These are phyloP conservation scores for Colletotrichum sp. DNA, from an alignment of 2,329 filamentous ascomycete genomes.

Conservation along the genomic window DNA sequence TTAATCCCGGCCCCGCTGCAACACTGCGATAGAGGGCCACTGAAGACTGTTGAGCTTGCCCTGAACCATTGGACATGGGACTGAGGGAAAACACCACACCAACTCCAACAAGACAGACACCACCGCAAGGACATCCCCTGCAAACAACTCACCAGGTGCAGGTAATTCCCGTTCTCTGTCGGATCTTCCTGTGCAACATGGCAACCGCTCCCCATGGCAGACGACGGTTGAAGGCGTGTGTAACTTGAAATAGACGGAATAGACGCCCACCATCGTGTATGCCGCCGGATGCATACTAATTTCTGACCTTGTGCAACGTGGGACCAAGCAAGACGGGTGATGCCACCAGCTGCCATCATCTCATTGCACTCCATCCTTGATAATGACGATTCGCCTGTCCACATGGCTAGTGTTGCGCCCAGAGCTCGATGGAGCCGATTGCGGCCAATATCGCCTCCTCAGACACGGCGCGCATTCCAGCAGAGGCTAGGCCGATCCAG, in stretches of 20 bases:
- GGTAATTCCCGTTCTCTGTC: background rate
- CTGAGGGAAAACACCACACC: background rate
- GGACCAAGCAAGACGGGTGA: background rate
- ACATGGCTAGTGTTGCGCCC: background rate
- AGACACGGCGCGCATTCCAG: background rate
- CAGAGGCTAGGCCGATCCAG: background rate
- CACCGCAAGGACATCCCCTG: background rate
- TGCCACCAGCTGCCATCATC: background rate
- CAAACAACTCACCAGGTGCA: background rate
- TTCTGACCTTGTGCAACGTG: background rate
- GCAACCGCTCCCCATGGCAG: background rate
- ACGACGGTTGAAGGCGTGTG: background rate
- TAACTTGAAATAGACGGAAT: background rate
- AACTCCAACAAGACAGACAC: background rate
- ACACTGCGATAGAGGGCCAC: background rate
- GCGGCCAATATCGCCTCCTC: background rate
- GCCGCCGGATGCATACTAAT: background rate
- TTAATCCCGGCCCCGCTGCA: conserved; percentile 15
- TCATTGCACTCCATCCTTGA: background rate
- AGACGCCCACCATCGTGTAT: background rate
- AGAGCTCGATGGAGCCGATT: background rate
- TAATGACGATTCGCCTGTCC: background rate
- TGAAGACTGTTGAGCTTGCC: background rate
- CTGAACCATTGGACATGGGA: background rate
- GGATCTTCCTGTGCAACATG: background rate